phyloP scores from a whole-genome alignment of 2,329 filamentous ascomycete genomes.

The Neofusicoccum ribis region DNA sequence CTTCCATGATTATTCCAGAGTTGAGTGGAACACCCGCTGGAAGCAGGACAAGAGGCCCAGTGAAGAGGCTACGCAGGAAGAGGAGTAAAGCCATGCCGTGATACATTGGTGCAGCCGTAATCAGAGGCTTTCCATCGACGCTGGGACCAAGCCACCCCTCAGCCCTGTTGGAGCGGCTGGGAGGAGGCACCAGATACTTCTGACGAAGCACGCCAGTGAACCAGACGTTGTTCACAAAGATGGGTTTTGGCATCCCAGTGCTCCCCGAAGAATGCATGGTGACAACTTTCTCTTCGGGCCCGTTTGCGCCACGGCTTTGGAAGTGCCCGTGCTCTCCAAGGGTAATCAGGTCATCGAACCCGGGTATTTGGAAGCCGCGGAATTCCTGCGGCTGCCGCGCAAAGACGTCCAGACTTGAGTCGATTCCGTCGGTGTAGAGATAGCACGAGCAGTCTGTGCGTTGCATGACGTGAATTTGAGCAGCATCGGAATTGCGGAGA shows the following conservation, averaged over 20 bases:
- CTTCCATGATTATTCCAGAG: neutral
- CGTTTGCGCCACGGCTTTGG: neutral
- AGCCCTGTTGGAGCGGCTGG: conserved; percentile 17
- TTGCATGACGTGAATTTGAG: conserved; percentile 8
- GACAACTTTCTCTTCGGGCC: conserved; percentile 25
- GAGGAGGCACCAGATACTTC: conserved; percentile 22
- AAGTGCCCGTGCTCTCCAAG: neutral
- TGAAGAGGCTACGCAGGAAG: conserved; percentile 21
- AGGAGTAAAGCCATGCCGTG: conserved; percentile 23
- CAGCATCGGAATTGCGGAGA: conserved; percentile 15
- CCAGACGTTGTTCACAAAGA: conserved; percentile 25
- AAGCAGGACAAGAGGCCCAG: conserved; percentile 19
- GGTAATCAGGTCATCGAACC: neutral
- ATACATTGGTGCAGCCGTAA: conserved; percentile 21
- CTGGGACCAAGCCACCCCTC: conserved; percentile 8
- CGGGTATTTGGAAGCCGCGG: neutral
- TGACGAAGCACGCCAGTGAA: conserved; percentile 22
- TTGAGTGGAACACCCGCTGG: conserved; percentile 14
- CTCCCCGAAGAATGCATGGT: conserved; percentile 38
- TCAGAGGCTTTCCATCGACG: neutral
- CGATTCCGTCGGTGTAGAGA: conserved; percentile 16
- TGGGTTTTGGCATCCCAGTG: conserved; percentile 37
- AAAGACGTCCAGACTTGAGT: neutral
- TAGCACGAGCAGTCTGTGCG: conserved; percentile 6
- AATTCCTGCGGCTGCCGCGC: neutral